phyloP scores from a whole-genome alignment of 2,329 filamentous ascomycete genomes.

The Teratosphaeria destructans region DNA sequence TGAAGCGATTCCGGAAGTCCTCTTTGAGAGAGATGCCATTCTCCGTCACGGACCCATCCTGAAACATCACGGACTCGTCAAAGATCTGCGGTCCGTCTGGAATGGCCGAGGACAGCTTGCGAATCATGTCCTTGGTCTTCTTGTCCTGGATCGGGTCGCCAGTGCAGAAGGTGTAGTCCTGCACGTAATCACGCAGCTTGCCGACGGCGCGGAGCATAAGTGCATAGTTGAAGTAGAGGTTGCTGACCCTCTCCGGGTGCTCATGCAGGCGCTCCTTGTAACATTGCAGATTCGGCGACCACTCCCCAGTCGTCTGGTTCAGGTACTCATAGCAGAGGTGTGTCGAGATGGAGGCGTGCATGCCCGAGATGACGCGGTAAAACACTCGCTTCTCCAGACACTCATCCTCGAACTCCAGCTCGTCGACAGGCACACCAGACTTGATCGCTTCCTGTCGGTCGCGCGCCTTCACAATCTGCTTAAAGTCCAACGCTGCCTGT shows the following conservation, averaged over 20 bases:
- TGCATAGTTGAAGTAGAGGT: constrained; percentile 98
- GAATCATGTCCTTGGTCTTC: constrained; percentile 70
- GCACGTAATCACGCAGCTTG: constrained; percentile 74
- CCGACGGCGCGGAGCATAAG: constrained; percentile 84
- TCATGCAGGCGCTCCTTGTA: constrained; percentile 78
- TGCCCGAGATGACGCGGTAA: constrained; percentile 86
- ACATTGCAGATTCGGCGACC: constrained; percentile 82
- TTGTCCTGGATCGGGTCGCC: constrained; percentile 71
- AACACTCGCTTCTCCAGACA: constrained; percentile 99
- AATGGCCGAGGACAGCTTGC: constrained; percentile 61
- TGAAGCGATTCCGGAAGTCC: constrained; percentile 93
- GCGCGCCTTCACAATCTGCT: constrained; percentile 49
- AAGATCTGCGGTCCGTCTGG: constrained; percentile 66
- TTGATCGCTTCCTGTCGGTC: constrained; percentile 48
- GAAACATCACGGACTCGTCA: constrained; percentile 93
- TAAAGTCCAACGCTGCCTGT: constrained; percentile 51
- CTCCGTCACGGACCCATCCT: constrained; percentile 33
- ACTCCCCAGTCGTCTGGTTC: constrained; percentile 87
- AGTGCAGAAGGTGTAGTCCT: constrained; percentile 82
- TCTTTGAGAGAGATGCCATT: constrained; percentile 68
- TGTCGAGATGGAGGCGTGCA: constrained; percentile 95
- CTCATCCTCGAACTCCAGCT: constrained; percentile 73
- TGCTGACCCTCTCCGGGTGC: constrained; percentile 84
- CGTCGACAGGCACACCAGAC: constrained; percentile 42
- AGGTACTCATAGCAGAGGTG: constrained; percentile 94